phyloP scores from a whole-genome alignment of 2,329 filamentous ascomycete genomes.

The Ilyonectria mors-panacis region DNA sequence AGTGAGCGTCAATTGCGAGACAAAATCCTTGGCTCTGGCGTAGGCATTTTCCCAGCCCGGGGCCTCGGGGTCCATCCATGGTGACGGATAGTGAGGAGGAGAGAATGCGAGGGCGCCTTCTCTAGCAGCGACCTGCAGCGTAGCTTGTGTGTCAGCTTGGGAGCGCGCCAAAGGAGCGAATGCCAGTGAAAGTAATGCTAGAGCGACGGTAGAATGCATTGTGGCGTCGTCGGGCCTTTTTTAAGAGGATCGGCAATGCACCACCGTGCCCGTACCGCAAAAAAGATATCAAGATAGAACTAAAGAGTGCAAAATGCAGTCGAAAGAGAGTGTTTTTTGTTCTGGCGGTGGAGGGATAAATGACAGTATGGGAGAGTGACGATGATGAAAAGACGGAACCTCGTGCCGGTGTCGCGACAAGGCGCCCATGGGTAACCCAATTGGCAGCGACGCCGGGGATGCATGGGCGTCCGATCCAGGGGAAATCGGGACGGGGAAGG shows the following conservation, averaged over 20 bases:
- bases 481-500: constrained; percentile 11
- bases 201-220: constrained; percentile 36
- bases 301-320: neutral
- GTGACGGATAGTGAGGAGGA: constrained; percentile 83
- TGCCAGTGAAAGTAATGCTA: constrained; percentile 25
- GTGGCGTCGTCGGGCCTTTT: constrained; percentile 19
- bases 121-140: constrained; percentile 38
- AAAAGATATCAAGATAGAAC: neutral
- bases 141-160: constrained; percentile 42
- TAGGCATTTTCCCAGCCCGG: constrained; percentile 84
- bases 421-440: neutral
- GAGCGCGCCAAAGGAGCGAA: constrained; percentile 26
- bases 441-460: constrained; percentile 18
- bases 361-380: neutral
- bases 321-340: neutral
- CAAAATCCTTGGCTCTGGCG: constrained; percentile 81
- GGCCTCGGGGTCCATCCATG: constrained; percentile 84
- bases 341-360: constrained; percentile 6
- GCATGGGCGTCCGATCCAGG: constrained; percentile 14
- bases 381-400: constrained; percentile 15
- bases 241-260: constrained; percentile 9
- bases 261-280: neutral
- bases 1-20: constrained; percentile 84
- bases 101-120: constrained; percentile 56
- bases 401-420: neutral